Evolutionary conservation across 768 basidiomycete species (phyloP).

Genomic region (Phanerochaete sordida): DNA sequence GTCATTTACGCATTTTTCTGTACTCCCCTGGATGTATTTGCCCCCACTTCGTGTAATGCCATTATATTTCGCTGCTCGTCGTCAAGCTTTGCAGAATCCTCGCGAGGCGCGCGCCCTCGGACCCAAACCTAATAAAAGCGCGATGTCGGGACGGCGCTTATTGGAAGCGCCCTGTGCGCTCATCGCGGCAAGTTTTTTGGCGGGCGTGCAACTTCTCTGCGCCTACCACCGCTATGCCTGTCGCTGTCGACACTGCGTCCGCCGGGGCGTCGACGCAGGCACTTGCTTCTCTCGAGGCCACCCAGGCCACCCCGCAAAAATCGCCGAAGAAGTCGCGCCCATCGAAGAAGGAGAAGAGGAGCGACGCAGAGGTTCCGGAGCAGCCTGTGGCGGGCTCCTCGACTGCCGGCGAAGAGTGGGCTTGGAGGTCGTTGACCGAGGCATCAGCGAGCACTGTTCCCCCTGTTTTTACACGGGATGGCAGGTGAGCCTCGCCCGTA

Average conservation of each 20-base stretch:
- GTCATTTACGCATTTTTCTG: conserved; percentile 1
- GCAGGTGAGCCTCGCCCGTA: conserved; percentile 49
- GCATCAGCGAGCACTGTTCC: conserved; percentile 58
- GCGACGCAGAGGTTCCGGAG: conserved; percentile 19
- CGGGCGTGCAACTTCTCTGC: neutral
- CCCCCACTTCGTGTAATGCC: neutral
- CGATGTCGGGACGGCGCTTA: neutral
- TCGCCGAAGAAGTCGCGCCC: conserved; percentile 21
- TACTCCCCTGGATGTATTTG: conserved; percentile 1
- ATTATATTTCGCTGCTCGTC: no score
- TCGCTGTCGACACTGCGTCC: conserved; percentile 25
- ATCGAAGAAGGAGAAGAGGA: conserved; percentile 49
- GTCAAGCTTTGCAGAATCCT: no score
- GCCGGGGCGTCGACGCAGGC: conserved; percentile 25
- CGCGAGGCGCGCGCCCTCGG: no score
- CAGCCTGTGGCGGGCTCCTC: conserved; percentile 16
- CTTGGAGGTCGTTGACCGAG: conserved; percentile 73
- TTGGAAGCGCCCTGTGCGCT: neutral
- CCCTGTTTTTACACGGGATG: conserved; percentile 85
- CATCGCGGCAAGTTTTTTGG: conserved; percentile 8
- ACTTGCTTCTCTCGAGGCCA: conserved; percentile 25
- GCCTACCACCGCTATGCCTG: conserved; percentile 20
- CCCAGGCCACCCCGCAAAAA: conserved; percentile 20
- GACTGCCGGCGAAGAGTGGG: conserved; percentile 36
- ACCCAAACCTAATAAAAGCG: no score